Evolutionary conservation across 1,139 yeast species (phyloP), one percentile per base, ranked within the genome.

Genomic region (Lodderomyces margitis): DNA sequence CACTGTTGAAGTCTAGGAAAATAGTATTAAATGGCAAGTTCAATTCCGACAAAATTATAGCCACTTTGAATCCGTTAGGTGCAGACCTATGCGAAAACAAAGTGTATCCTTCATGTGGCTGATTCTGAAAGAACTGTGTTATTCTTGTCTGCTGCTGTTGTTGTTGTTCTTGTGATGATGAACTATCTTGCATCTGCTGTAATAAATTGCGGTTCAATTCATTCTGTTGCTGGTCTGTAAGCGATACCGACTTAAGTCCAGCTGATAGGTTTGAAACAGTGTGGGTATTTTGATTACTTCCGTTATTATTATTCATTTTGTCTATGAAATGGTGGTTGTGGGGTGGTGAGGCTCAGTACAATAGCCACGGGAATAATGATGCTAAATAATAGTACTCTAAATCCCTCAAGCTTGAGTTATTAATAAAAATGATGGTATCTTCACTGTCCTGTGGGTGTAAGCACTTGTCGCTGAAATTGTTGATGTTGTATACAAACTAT

Each of bases 61-160:
- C 96, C 16, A 92, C 96, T 62, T 91, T 91, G 74, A 89, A 92
- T 7, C 97, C 98, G 63, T 91, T 91, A 21, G 98, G 98, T 1
- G 97, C 97, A 8, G 95, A 85, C 55, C 96, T 70, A 63, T 91
- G 97, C 16, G 94, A 83, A 57, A 91, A 88, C 40, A 91, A 70
- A 2, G 96, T 87, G 61, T 79, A 87, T 2, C 97, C 98, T 49
- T 83, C 87, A 16, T 78, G 66, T 4, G 96, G 96, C 49, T 83
- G 87, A 53, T 84, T 81, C 51, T 78, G 81, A 59, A 88, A 83
- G 60, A 87, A 88, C 47, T 78, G 77, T 21, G 87, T 75, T 44
- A 89, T 81, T 53, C 95, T 71, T 21, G 80, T 69, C 40, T 70
- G 75, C 37, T 69, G 70, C 40, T 62, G 66, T 34, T 62, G 63